These are phyloP conservation scores for Ogataea thermomethanolica DNA, from an alignment of 805 yeast species.

Conservation along the genomic window DNA sequence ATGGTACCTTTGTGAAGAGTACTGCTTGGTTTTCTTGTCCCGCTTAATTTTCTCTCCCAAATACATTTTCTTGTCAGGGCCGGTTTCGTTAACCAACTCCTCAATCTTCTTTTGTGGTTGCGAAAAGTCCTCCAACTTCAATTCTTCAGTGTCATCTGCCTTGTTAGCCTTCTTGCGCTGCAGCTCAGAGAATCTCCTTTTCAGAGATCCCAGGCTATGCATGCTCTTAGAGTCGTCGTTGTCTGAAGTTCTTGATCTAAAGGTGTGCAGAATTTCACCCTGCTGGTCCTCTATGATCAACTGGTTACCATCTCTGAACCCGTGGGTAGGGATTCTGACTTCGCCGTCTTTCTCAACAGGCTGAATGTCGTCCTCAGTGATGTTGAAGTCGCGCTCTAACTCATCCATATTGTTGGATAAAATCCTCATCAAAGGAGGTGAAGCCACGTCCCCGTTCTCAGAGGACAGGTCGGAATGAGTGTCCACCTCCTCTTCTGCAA, in stretches of 20 bases:
- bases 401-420: constrained; percentile 15
- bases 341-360: constrained; percentile 34
- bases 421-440: constrained; percentile 10
- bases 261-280: constrained; percentile 73
- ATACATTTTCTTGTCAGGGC: constrained; percentile 12
- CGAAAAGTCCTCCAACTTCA: constrained; percentile 1
- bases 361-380: constrained; percentile 26
- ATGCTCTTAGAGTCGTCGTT: constrained; percentile 11
- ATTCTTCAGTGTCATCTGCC: constrained; percentile 4
- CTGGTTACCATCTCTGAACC: constrained; percentile 66
- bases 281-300: constrained; percentile 76
- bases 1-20: constrained; percentile 35
- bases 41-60: constrained; percentile 13
- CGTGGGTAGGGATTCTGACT: constrained; percentile 36
- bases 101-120: constrained; percentile 12
- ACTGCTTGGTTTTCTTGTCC: constrained; percentile 6
- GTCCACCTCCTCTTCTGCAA: not conserved
- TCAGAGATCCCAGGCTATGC: constrained; percentile 20
- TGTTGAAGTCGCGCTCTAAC: constrained; percentile 16
- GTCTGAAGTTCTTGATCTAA: constrained; percentile 27
- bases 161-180: not conserved
- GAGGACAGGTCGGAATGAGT: not conserved
- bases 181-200: constrained; percentile 6
- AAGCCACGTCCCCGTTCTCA: constrained; percentile 6
- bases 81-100: constrained; percentile 16